phyloP scores from a whole-genome alignment of 768 basidiomycete genomes.

The Lentinula edodes region DNA sequence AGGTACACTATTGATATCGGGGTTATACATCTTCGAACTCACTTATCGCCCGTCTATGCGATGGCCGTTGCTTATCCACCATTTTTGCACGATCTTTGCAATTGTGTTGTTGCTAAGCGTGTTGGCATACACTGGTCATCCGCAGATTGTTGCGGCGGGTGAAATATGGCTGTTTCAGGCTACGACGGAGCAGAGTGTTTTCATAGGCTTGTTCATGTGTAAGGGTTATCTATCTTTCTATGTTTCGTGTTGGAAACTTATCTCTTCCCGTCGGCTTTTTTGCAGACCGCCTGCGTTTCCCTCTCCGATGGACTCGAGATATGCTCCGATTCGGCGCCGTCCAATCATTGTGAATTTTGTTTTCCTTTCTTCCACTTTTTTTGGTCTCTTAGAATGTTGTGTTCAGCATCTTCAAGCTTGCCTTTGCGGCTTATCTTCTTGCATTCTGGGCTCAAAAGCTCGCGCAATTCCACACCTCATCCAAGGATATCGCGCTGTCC shows the following conservation, averaged over 20 bases:
- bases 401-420: slow-evolving; percentile 3
- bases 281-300: not conserved
- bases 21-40: not conserved
- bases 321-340: not conserved
- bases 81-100: slow-evolving; percentile 1
- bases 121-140: not conserved
- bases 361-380: not conserved
- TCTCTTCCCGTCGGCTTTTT: not conserved
- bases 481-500: not conserved
- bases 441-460: slow-evolving; percentile 2
- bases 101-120: slow-evolving; percentile 4
- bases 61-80: not conserved
- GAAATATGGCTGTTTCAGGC: slow-evolving; percentile 2
- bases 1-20: not conserved
- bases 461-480: not conserved
- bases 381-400: not conserved
- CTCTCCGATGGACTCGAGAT: not conserved
- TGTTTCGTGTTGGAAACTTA: not conserved
- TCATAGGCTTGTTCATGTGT: slow-evolving; percentile 2
- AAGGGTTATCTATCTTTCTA: not conserved
- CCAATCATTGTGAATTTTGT: not conserved
- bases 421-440: not conserved
- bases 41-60: not conserved
- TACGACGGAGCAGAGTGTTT: slow-evolving; percentile 4
- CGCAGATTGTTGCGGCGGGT: not conserved